Percentiles rank a stretch among this genome's conserved stretches.
Evolutionary conservation across 116 monocot genomes (phyloP).

Genomic region (Dioscorea cayenensis): DNA sequence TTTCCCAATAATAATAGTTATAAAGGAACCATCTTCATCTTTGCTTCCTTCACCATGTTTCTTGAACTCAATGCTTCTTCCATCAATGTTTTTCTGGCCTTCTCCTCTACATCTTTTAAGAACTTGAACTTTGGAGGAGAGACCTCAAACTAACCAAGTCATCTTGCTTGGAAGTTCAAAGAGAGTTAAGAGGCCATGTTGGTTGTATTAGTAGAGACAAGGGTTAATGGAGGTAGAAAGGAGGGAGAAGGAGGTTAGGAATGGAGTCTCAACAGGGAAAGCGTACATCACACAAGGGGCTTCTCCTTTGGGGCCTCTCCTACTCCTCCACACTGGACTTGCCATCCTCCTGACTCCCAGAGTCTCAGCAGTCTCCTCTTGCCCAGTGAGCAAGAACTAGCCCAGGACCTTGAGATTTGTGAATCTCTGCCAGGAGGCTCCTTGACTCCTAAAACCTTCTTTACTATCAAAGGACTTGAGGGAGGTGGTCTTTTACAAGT

Average conservation of each 20-base stretch:
- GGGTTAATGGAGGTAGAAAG: constrained; percentile 48
- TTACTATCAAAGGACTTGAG: constrained; percentile 25
- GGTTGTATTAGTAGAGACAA: constrained; percentile 23
- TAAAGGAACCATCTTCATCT: constrained; percentile 56
- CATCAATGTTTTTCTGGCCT: constrained; percentile 60
- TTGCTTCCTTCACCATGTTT: constrained; percentile 16
- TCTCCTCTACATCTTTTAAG: constrained; percentile 92
- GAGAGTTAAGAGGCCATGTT: constrained; percentile 50
- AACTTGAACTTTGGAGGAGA: constrained; percentile 96
- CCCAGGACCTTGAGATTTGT: constrained; percentile 49
- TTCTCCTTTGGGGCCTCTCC: constrained; percentile 46
- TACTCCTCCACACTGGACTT: constrained; percentile 46
- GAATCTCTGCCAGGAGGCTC: no score
- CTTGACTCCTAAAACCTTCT: no score
- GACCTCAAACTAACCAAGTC: constrained; percentile 11
- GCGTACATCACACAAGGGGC: constrained; percentile 48
- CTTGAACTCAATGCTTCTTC: constrained; percentile 50
- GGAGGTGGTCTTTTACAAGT: constrained; percentile 14
- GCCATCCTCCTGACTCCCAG: constrained; percentile 53
- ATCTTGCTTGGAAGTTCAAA: constrained; percentile 42
- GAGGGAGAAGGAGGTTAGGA: constrained; percentile 72
- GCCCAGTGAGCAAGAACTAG: constrained; percentile 79
- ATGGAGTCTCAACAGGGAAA: constrained; percentile 42
- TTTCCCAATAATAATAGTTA: constrained; percentile 55
- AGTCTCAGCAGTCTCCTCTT: constrained; percentile 78